Evolutionary conservation across 192 early-diverging fungal genomes (phyloP), one percentile per base, ranked within the genome.

Genomic region (Gaertneriomyces sp.): DNA sequence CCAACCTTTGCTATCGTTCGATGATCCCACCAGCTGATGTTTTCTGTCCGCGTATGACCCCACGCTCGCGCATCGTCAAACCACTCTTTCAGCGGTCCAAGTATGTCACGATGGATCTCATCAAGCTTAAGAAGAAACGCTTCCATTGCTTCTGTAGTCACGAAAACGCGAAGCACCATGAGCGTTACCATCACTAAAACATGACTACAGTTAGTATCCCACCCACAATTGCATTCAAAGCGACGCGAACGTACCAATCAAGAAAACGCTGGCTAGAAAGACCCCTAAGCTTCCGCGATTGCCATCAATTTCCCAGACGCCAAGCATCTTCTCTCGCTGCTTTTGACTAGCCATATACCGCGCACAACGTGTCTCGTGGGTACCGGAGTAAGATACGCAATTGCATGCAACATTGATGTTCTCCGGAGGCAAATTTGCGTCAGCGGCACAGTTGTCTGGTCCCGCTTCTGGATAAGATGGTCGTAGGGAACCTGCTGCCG

Each of bases 111-210:
- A 54, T 76, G 64, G 39, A 59, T 49, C n/a, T 45, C 51, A 9
- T 63, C 46, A 49, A 71, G 58, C 51, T 45, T 56, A 20, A 19
- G 39, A 58, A 76, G 43, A 12, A 76, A n/a, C 4, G 55, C 53
- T n/a, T 63, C 74, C 14, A 71, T 14, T 12, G 71, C 74, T 16
- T 66, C 63, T 19, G 55, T 45, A 17, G 66, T 41, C 3, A 71
- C 42, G 42, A 70, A 33, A 19, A 70, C 10, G 41, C 61, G 44
- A 41, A 57, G 11, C 8, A 72, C 20, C 42, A 63, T 17, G 45
- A 71, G 19, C 12, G 58, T 19, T 7, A 67, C 12, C 17, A 61
- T 40, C 39, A 63, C 69, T 65, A 68, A 8, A 66, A 68, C 51
- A 67, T 19, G 60, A 49, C 60, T 0, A 66, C 5, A 9, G 47